Evolutionary conservation across 2,329 filamentous ascomycete genomes (phyloP), one percentile per base, ranked within the genome.

Genomic region (Aspergillus chevalieri): DNA sequence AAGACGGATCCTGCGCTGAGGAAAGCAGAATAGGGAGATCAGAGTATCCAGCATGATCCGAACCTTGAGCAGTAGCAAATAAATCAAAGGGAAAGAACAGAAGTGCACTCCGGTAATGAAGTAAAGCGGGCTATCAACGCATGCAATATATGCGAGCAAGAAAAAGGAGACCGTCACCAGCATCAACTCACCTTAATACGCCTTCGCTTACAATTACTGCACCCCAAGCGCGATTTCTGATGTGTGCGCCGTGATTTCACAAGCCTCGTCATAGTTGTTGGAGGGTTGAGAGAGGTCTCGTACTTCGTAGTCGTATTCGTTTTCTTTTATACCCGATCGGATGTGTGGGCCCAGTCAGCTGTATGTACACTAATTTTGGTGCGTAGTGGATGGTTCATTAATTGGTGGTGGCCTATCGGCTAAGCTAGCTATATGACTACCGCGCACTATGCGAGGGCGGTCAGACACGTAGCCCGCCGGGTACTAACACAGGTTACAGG

Each of bases 161-260:
- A 14, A 12, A 12, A 30, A 30, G 26, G 26, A 30, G 26, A 12
- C 6, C 3, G 6, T 7, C n/a, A n/a, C 12, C 33, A 34, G 33
- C 6, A n/a, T 4, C 6, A 7, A 52, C 62, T 57, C 44, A 68
- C 67, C 55, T 69, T 70, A 6, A 69, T 59, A 12, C 66, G 63
- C 6, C 66, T 52, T 46, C 52, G 58, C 51, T 69, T 68, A 46
- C 67, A 70, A 44, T 63, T 65, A 7, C 44, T 47, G 48, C 67
- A 70, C 2, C 67, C 67, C 14, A 53, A 44, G 0, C 65, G 61
- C 9, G 67, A 69, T 46, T 70, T 70, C 19, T 50, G 57, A 54
- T 70, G 67, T 6, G 63, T 53, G 22, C 59, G 58, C n/a, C 67
- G 56, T 4, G 63, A 52, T 36, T 17, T 36, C n/a, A 36, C 21